phyloP scores from a whole-genome alignment of 1,284 basidiomycete genomes.

The Wolfiporia cocos region DNA sequence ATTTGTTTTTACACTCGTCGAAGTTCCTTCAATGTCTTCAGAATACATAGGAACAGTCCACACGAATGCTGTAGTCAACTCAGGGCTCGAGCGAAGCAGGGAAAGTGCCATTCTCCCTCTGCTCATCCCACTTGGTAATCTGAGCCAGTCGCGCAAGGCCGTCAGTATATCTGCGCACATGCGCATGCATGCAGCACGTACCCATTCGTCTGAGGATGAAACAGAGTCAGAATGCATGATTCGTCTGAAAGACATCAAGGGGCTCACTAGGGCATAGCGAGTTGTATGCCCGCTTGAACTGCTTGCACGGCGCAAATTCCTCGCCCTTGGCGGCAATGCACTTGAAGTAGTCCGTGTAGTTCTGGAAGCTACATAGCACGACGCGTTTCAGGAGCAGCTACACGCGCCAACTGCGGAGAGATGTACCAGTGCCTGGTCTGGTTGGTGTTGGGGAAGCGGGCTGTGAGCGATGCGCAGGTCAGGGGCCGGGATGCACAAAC shows the following conservation, averaged over 20 bases:
- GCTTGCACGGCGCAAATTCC: constrained; percentile 96
- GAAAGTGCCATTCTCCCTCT: constrained; percentile 90
- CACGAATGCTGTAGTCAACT: too few relatives aligned
- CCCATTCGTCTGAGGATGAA: constrained; percentile 50
- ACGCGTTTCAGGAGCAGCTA: not conserved
- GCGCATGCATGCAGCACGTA: constrained; percentile 13
- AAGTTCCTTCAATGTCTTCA: too few relatives aligned
- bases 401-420: constrained; percentile 1
- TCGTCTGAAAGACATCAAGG: constrained; percentile 7
- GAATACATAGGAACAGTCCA: too few relatives aligned
- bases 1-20: too few relatives aligned
- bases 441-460: constrained; percentile 95
- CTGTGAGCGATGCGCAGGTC: constrained; percentile 30
- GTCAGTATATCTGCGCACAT: constrained; percentile 11
- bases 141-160: constrained; percentile 28
- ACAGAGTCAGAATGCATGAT: too few relatives aligned
- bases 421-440: constrained; percentile 90
- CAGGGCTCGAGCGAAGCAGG: constrained; percentile 82
- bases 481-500: not conserved
- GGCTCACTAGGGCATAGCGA: constrained; percentile 95
- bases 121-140: constrained; percentile 88
- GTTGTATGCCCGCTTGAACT: constrained; percentile 96
- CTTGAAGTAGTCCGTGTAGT: constrained; percentile 97
- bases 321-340: constrained; percentile 97
- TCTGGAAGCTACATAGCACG: constrained; percentile 70